These are phyloP conservation scores for Penicillium goetzii DNA, from an alignment of 495 filamentous ascomycete genomes.

Conservation along the genomic window DNA sequence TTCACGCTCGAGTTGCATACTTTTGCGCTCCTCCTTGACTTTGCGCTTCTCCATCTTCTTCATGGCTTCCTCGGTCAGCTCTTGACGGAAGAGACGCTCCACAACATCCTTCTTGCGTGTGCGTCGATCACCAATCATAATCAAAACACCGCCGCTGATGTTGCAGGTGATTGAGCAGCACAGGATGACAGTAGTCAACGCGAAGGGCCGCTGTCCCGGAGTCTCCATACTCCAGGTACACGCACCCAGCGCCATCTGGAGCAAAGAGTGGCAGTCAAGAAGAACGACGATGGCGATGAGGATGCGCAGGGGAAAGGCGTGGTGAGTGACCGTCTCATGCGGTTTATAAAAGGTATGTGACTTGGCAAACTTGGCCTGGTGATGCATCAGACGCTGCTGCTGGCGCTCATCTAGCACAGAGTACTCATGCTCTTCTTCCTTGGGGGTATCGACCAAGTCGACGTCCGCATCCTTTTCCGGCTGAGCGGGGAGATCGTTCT, in stretches of 20 bases:
- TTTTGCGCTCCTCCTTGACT: constrained; percentile 52
- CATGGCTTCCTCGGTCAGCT: constrained; percentile 73
- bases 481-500: constrained; percentile 68
- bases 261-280: constrained; percentile 72
- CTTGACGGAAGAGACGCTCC: constrained; percentile 71
- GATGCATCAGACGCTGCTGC: constrained; percentile 66
- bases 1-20: constrained; percentile 23
- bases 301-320: constrained; percentile 72
- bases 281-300: constrained; percentile 72
- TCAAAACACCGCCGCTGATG: constrained; percentile 69
- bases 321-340: constrained; percentile 78
- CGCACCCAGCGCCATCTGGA: constrained; percentile 76
- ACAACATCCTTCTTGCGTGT: constrained; percentile 83
- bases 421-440: constrained; percentile 52
- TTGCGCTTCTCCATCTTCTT: constrained; percentile 68
- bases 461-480: constrained; percentile 50
- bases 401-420: constrained; percentile 65
- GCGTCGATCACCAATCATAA: constrained; percentile 69
- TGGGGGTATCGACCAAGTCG: constrained; percentile 44
- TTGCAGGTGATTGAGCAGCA: constrained; percentile 75
- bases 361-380: constrained; percentile 73
- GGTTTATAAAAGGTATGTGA: constrained; percentile 86
- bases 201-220: constrained; percentile 59
- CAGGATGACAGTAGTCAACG: constrained; percentile 76
- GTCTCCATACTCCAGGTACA: constrained; percentile 75